Percentiles rank a stretch among this genome's conserved stretches.
Evolutionary conservation across 2,329 filamentous ascomycete species (phyloP).

Genomic region (Huntiella abstrusa): DNA sequence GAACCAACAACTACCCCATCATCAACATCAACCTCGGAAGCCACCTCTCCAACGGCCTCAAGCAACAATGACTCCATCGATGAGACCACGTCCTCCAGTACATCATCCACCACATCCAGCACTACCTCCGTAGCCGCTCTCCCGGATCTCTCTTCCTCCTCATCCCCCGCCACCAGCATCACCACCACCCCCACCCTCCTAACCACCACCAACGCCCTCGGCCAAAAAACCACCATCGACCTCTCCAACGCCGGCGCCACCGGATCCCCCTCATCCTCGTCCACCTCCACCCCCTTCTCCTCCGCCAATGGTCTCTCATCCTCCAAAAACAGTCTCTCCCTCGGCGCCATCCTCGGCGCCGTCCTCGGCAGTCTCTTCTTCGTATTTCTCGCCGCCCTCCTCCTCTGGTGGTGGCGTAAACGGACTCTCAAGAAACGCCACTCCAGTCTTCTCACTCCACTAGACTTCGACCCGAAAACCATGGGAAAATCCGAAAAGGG

Average conservation of each 20-base stretch:
- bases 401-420: slow-evolving; percentile 33
- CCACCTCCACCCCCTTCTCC: background rate
- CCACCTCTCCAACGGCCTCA: background rate
- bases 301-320: background rate
- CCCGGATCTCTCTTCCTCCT: background rate
- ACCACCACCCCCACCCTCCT: background rate
- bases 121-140: background rate
- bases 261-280: background rate
- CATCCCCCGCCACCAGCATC: background rate
- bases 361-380: slow-evolving; percentile 30
- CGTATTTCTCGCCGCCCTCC: slow-evolving; percentile 26
- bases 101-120: background rate
- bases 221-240: background rate
- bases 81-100: background rate
- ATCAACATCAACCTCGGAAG: background rate
- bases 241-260: background rate
- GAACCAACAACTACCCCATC: background rate
- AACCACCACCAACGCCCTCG: background rate
- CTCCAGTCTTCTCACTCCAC: slow-evolving; percentile 30
- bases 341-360: slow-evolving; percentile 30
- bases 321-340: slow-evolving; percentile 15
- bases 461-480: slow-evolving; percentile 19
- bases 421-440: slow-evolving; percentile 23
- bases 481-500: background rate
- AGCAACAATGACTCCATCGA: too few relatives aligned